A percentile compares a stretch with the other conserved stretches of the same genome.
Evolutionary conservation across 495 filamentous ascomycete genomes (phyloP).

Genomic region (Aspergillus haitiensis): DNA sequence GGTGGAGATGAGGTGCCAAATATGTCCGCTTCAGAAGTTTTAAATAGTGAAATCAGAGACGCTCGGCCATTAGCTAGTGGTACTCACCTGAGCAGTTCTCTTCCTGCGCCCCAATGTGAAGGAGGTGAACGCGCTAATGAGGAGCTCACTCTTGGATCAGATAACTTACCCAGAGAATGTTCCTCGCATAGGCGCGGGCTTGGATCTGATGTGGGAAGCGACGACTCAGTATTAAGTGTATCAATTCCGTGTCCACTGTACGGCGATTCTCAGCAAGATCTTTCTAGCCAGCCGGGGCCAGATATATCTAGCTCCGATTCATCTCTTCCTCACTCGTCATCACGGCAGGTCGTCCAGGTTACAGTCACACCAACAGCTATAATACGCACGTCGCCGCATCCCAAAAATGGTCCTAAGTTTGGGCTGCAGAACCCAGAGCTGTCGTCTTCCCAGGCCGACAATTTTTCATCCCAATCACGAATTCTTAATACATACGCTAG

Average conservation of each 20-base stretch:
- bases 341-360: slow-evolving; percentile 38
- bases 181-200: not conserved
- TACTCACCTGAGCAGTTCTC: not conserved
- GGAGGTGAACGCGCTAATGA: not conserved
- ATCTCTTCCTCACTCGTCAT: slow-evolving; percentile 25
- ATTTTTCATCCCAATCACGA: slow-evolving; percentile 42
- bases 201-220: slow-evolving; percentile 34
- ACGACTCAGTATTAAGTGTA: slow-evolving; percentile 56
- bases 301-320: slow-evolving; percentile 28
- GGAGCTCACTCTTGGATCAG: too few relatives aligned
- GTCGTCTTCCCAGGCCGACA: slow-evolving; percentile 31
- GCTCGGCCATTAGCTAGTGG: not conserved
- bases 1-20: not conserved
- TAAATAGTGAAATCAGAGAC: not conserved
- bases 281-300: slow-evolving; percentile 31
- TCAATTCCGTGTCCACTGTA: slow-evolving; percentile 52
- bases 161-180: not conserved
- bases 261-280: slow-evolving; percentile 28
- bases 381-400: slow-evolving; percentile 8
- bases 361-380: slow-evolving; percentile 34
- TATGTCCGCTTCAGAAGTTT: not conserved
- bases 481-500: slow-evolving; percentile 37
- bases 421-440: slow-evolving; percentile 9
- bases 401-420: not conserved
- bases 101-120: not conserved